Conservation (phyloP, 139 green algal genomes). For the Spirogloea muscicola region DNA sequence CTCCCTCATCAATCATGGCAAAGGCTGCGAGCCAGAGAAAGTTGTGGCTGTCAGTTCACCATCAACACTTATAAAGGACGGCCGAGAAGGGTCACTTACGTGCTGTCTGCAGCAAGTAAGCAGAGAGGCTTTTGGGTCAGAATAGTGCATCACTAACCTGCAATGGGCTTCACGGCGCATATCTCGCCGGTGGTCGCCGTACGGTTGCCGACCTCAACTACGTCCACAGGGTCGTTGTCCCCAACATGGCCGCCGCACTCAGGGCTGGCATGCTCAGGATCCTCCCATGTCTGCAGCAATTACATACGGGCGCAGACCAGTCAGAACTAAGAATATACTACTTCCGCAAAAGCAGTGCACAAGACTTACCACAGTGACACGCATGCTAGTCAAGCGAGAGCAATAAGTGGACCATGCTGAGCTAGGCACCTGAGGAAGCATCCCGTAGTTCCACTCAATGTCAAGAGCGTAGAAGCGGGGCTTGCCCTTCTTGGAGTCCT, state of each 20-base stretch:
- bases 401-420: too few relatives aligned
- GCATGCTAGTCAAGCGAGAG: too few relatives aligned
- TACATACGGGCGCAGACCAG: too few relatives aligned
- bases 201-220: conserved; percentile 57
- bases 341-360: too few relatives aligned
- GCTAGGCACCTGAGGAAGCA: conserved; percentile 90
- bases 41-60: conserved; percentile 68
- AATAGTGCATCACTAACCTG: background rate
- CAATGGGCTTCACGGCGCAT: conserved; percentile 54
- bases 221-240: conserved; percentile 79
- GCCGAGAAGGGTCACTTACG: background rate
- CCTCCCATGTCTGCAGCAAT: conserved; percentile 79
- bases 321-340: too few relatives aligned
- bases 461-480: conserved; percentile 97
- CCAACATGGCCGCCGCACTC: conserved; percentile 54
- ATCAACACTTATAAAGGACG: background rate
- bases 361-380: too few relatives aligned
- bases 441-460: conserved; percentile 99
- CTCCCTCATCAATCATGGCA: conserved; percentile 96
- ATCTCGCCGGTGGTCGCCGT: conserved; percentile 73
- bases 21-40: conserved; percentile 34
- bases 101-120: background rate
- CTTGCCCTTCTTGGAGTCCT: conserved; percentile 99
- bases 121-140: background rate
- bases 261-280: conserved; percentile 68